phyloP scores from a whole-genome alignment of 768 basidiomycete genomes.

The Boletus rubroflammeus region DNA sequence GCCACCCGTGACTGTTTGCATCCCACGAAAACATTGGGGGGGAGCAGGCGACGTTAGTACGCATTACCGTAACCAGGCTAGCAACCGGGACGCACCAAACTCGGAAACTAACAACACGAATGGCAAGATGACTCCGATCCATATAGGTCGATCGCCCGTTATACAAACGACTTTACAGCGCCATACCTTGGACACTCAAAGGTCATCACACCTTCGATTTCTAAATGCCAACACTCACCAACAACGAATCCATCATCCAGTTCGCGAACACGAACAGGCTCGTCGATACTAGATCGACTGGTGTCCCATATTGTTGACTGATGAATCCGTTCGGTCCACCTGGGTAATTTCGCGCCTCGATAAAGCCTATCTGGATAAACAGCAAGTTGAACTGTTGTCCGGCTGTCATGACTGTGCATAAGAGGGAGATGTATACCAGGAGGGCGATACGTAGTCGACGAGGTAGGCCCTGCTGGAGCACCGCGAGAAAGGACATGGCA shows the following conservation, averaged over 20 bases:
- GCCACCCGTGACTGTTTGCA: slow-evolving; percentile 2
- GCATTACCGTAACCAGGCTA: neutral
- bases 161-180: slow-evolving; percentile 19
- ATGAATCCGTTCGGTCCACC: slow-evolving; percentile 16
- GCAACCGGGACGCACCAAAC: slow-evolving; percentile 8
- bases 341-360: slow-evolving; percentile 6
- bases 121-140: slow-evolving; percentile 11
- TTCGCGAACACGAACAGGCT: slow-evolving; percentile 15
- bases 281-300: slow-evolving; percentile 4
- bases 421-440: slow-evolving; percentile 11
- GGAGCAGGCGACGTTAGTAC: neutral
- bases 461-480: slow-evolving; percentile 12
- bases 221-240: slow-evolving; percentile 12
- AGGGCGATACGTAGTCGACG: slow-evolving; percentile 11
- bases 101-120: slow-evolving; percentile 2
- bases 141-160: slow-evolving; percentile 4
- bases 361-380: slow-evolving; percentile 18
- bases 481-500: slow-evolving; percentile 15
- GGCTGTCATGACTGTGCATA: slow-evolving; percentile 15
- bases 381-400: slow-evolving; percentile 10
- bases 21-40: neutral
- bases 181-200: slow-evolving; percentile 18
- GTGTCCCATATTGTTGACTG: neutral
- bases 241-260: slow-evolving; percentile 22
- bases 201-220: neutral